Percentiles rank a stretch among this genome's conserved stretches.
These are phyloP conservation scores for Melaleuca alternifolia DNA, from an alignment of 345 rosid species.

Conservation along the genomic window DNA sequence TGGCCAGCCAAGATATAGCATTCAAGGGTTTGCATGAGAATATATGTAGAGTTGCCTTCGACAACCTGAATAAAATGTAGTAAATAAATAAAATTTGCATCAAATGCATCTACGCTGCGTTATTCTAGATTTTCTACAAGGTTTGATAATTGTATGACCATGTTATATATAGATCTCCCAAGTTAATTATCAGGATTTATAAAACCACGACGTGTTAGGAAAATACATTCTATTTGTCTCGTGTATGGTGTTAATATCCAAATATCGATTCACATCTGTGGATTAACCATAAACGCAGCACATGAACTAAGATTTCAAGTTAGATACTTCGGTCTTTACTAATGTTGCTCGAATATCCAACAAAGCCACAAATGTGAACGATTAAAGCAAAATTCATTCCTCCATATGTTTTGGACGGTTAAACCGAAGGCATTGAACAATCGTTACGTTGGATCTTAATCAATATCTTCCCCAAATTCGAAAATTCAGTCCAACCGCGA, in stretches of 20 bases:
- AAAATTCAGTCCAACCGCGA: background rate
- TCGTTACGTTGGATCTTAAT: background rate
- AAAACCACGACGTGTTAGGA: background rate
- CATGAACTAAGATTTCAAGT: background rate
- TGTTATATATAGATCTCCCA: background rate
- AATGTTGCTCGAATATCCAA: background rate
- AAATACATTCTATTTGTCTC: background rate
- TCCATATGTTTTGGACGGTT: background rate
- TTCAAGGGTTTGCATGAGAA: background rate
- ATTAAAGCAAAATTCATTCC: background rate
- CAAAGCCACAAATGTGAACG: background rate
- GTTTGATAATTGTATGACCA: background rate
- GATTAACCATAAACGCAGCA: background rate
- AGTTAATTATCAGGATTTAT: background rate
- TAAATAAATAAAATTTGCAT: background rate
- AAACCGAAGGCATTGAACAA: background rate
- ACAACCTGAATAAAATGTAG: background rate
- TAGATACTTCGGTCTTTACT: background rate
- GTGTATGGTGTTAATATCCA: background rate
- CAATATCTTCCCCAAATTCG: background rate
- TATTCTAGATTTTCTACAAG: background rate
- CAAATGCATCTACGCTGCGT: background rate
- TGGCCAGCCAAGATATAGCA: background rate
- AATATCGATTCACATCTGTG: background rate
- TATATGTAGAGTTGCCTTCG: background rate